Conservation (phyloP, 345 rosid species). For the Eucalyptus tenuipes region DNA sequence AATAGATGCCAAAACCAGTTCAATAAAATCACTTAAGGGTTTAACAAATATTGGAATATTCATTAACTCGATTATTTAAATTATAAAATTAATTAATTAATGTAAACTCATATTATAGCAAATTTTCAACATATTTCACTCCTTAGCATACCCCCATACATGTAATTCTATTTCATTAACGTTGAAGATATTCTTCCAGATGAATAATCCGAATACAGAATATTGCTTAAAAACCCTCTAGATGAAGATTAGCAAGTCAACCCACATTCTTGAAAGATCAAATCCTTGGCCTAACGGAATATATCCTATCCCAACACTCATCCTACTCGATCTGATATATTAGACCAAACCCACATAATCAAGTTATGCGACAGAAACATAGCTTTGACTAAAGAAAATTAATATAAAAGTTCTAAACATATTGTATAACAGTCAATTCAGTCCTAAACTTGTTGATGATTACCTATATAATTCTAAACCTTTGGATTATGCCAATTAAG, state of each 20-base stretch:
- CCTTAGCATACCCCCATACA: not conserved
- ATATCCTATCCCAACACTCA: not conserved
- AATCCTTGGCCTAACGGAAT: not conserved
- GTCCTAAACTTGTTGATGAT: not conserved
- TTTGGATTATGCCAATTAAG: not conserved
- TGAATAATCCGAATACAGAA: accelerated
- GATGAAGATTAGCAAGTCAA: not conserved
- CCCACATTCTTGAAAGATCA: not conserved
- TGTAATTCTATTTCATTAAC: not conserved
- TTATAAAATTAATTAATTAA: no score
- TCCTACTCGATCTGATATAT: not conserved
- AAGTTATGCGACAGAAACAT: not conserved
- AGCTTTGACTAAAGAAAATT: not conserved
- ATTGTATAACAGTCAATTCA: accelerated
- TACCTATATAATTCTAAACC: no score
- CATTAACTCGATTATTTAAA: no score
- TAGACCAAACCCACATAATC: not conserved
- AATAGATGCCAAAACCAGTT: no score
- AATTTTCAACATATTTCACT: not conserved
- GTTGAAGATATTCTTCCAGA: not conserved
- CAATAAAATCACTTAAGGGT: no score
- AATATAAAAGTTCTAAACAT: not conserved
- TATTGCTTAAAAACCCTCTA: not conserved
- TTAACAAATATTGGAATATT: no score
- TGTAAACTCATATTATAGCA: no score